Conservation (phyloP, 176 grass and related monocot genomes). For the Carex scoparia region DNA sequence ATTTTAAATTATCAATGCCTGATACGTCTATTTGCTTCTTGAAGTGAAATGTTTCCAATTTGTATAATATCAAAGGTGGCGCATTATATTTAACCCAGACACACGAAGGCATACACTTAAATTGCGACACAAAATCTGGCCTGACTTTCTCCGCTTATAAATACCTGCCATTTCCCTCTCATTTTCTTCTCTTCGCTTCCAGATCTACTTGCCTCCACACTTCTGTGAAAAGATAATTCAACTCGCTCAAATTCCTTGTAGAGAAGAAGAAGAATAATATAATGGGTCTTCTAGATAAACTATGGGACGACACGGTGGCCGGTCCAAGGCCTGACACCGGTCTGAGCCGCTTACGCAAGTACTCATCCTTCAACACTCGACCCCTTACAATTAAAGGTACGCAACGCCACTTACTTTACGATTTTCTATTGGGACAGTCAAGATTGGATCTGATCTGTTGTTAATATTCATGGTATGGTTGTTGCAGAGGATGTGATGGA, state of each 20-base stretch:
- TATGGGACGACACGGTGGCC: slow-evolving; percentile 91
- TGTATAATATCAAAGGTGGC: neutral
- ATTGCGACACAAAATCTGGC: neutral
- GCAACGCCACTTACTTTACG: neutral
- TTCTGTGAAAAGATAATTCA: neutral
- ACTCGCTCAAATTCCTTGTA: neutral
- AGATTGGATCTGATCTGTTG: slow-evolving; percentile 30
- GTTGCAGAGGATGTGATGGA: slow-evolving; percentile 45
- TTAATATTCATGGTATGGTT: neutral
- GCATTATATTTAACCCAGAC: neutral
- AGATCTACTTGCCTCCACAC: slow-evolving; percentile 16
- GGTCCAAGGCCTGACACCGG: slow-evolving; percentile 85
- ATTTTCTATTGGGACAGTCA: slow-evolving; percentile 3
- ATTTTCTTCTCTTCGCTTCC: neutral
- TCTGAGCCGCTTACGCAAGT: slow-evolving; percentile 81
- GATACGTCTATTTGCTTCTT: neutral
- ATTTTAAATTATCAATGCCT: neutral
- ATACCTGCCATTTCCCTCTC: neutral
- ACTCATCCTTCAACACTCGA: slow-evolving; percentile 37
- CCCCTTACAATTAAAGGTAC: neutral
- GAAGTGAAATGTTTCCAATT: neutral
- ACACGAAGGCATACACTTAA: neutral
- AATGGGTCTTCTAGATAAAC: slow-evolving; percentile 89
- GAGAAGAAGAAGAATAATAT: neutral
- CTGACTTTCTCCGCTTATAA: slow-evolving; percentile 28